Base-by-base conservation (phyloP, 208 protist genomes). In the Wallacemonas sp. region DNA sequence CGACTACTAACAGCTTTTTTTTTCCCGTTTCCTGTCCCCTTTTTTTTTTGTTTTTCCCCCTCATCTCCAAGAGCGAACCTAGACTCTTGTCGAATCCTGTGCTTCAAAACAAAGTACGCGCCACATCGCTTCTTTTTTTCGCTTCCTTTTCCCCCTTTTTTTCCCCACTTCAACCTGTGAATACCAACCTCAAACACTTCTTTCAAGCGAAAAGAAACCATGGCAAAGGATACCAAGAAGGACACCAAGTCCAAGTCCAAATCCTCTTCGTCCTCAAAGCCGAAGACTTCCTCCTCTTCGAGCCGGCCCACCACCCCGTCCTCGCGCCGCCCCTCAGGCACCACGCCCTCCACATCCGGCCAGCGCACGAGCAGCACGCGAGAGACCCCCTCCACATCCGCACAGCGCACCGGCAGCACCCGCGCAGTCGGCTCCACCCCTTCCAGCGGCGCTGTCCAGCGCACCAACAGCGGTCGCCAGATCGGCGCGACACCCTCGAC, bases 141-240 rank as follows among this genome's bases (percentile, higher is more conserved):
- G 61, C 53, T 72, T 17, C 11, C 24, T 45, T 26, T 42, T 27
- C 4, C 30, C 21, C 1, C 26, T 31, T n/a, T 59, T 15, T 68
- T 54, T 8, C 53, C 22, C 2, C 11, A 28, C 19, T n/a, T n/a
- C 39, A 15, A 39, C n/a, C 3, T 58, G 44, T 53, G 31, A 51
- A 36, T 33, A 53, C 31, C 34, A 47, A 41, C n/a, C 54, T 21
- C 24, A 17, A 17, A 8, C 27, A 39, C 21, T 42, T 2, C 19
- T 11, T 59, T 28, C 46, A 21, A 59, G 17, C 42, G 28, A 26
- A 9, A 47, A 27, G 28, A 14, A 27, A 34, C 30, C 24, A 62
- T 64, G 66, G 64, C 49, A 4, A 71, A 71, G 42, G 45, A 64
- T 27, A 55, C 30, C 34, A 46, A 62, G 19, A 58, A 62, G 38